phyloP scores from a whole-genome alignment of 352 stramenopile species.

The Globisporangium lucens region DNA sequence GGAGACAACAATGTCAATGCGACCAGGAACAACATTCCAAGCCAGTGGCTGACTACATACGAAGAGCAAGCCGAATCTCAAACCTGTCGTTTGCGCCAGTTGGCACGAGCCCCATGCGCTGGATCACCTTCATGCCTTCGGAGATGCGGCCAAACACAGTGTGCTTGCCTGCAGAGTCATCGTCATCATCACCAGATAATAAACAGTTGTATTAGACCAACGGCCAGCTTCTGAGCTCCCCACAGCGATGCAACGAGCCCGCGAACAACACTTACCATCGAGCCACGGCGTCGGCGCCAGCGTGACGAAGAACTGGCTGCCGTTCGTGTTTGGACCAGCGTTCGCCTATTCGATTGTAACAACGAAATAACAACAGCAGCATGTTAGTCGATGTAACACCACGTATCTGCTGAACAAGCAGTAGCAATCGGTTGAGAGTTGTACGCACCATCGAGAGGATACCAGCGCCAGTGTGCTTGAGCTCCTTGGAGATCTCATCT shows the following conservation, averaged over 20 bases:
- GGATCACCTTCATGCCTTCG: slow-evolving; percentile 91
- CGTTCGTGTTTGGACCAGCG: slow-evolving; percentile 89
- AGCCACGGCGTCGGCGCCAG: slow-evolving; percentile 92
- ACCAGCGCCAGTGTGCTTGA: slow-evolving; percentile 93
- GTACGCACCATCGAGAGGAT: slow-evolving; percentile 83
- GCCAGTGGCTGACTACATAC: background rate
- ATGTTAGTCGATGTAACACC: background rate
- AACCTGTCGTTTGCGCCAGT: slow-evolving; percentile 87
- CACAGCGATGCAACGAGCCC: too few species aligned
- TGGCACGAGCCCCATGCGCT: slow-evolving; percentile 89
- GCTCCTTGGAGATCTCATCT: slow-evolving; percentile 90
- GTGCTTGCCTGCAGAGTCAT: slow-evolving; percentile 72
- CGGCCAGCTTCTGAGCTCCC: too few species aligned
- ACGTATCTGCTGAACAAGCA: background rate
- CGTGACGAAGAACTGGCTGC: slow-evolving; percentile 95
- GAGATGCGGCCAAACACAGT: slow-evolving; percentile 92
- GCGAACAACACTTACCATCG: slow-evolving; percentile 53
- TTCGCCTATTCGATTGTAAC: slow-evolving; percentile 57
- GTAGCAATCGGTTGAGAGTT: background rate
- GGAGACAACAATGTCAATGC: background rate
- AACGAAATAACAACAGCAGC: background rate
- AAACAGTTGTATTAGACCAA: too few species aligned
- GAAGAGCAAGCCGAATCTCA: background rate
- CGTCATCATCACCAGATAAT: background rate
- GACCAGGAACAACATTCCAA: background rate